phyloP scores from a whole-genome alignment of 2,329 filamentous ascomycete genomes.

The Chrysoporthe austroafricana region DNA sequence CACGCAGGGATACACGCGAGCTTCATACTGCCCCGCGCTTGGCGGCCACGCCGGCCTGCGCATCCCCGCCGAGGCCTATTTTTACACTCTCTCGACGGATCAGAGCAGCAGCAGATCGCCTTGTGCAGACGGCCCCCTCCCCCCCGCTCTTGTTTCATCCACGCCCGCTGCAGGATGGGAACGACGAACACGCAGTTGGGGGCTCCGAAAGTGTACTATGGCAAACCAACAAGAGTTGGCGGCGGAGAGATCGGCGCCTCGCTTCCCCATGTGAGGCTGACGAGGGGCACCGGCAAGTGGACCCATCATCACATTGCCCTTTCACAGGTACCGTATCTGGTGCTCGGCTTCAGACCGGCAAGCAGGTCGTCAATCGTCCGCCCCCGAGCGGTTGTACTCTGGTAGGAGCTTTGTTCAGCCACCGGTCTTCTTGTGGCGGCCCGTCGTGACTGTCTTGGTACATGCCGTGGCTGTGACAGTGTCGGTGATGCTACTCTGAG shows the following conservation, averaged over 20 bases:
- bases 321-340: not conserved
- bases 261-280: too few relatives aligned
- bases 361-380: too few relatives aligned
- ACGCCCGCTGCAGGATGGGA: not conserved
- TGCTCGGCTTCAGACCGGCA: not conserved
- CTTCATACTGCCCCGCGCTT: not conserved
- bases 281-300: too few relatives aligned
- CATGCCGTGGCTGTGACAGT: not conserved
- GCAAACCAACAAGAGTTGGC: too few relatives aligned
- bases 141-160: not conserved
- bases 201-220: too few relatives aligned
- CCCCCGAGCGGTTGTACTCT: too few relatives aligned
- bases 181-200: not conserved
- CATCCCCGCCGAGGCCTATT: not conserved
- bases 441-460: not conserved
- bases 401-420: not conserved
- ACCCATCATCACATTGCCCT: too few relatives aligned
- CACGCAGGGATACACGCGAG: not conserved
- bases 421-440: not conserved
- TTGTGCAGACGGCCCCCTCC: not conserved
- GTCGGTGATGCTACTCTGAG: not conserved
- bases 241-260: too few relatives aligned
- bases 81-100: not conserved
- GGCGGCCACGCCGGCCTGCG: not conserved
- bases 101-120: not conserved